These are phyloP conservation scores for Aspergillus sp. DNA, from an alignment of 2,329 filamentous ascomycete genomes.

Conservation along the genomic window DNA sequence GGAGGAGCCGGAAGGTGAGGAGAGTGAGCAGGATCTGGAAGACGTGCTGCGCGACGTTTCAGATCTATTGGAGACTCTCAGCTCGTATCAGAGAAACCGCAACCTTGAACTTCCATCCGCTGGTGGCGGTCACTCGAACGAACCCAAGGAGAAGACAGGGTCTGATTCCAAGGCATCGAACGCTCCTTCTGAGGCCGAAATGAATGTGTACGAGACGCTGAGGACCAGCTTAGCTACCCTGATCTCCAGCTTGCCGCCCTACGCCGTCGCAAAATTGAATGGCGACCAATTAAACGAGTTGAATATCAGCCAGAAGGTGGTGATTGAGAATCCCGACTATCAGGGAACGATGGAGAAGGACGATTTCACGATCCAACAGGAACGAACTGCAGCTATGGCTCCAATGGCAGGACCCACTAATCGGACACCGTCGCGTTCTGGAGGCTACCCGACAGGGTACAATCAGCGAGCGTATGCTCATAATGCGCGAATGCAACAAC, in stretches of 20 bases:
- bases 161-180: constrained; percentile 43
- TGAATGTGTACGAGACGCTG: constrained; percentile 66
- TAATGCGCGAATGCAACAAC: constrained; percentile 28
- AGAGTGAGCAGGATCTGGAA: constrained; percentile 30
- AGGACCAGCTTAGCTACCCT: constrained; percentile 73
- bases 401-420: constrained; percentile 30
- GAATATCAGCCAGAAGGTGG: constrained; percentile 75
- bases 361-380: constrained; percentile 58
- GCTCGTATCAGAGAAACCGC: constrained; percentile 62
- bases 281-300: constrained; percentile 82
- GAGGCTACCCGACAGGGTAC: constrained; percentile 31
- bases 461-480: constrained; percentile 34
- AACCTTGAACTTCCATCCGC: constrained; percentile 41
- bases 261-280: constrained; percentile 80
- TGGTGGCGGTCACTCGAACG: constrained; percentile 30
- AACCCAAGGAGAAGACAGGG: constrained; percentile 23
- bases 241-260: constrained; percentile 74
- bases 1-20: constrained; percentile 27
- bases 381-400: constrained; percentile 34
- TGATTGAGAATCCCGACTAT: constrained; percentile 71
- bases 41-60: constrained; percentile 58
- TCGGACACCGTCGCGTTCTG: constrained; percentile 34
- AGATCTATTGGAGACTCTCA: constrained; percentile 60
- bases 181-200: constrained; percentile 56
- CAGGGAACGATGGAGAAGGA: constrained; percentile 83